Conservation (phyloP, 768 basidiomycete genomes). For the Boletus insuetus region DNA sequence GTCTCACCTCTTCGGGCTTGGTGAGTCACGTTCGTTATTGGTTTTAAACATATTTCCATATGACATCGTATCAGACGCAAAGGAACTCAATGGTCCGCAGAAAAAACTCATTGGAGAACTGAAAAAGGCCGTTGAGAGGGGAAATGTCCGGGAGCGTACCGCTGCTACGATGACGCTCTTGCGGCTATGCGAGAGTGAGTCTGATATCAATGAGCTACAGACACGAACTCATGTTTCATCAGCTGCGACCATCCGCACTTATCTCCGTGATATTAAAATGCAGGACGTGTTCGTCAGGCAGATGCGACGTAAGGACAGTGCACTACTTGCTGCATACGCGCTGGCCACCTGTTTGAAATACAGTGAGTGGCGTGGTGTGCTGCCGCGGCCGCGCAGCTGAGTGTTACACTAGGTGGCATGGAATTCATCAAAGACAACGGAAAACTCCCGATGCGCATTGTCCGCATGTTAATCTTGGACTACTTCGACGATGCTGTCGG, state of each 20-base stretch:
- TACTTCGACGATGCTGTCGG: constrained; percentile 25
- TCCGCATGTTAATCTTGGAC: constrained; percentile 19
- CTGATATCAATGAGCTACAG: background rate
- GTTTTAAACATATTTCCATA: background rate
- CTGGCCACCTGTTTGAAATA: constrained; percentile 13
- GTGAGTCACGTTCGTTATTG: background rate
- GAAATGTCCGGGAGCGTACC: background rate
- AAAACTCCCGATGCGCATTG: constrained; percentile 10
- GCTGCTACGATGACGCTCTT: background rate
- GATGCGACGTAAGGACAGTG: constrained; percentile 3
- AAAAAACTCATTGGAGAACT: background rate
- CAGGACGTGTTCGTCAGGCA: constrained; percentile 9
- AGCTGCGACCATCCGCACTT: constrained; percentile 2
- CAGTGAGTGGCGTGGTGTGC: constrained; percentile 2
- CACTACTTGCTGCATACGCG: constrained; percentile 21
- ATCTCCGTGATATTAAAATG: constrained; percentile 4
- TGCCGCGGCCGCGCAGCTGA: background rate
- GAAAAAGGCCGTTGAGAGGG: background rate
- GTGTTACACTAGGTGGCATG: constrained; percentile 12
- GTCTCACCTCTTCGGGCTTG: background rate
- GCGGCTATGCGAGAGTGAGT: background rate
- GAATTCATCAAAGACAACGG: constrained; percentile 2
- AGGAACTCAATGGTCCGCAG: background rate
- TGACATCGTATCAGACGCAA: background rate
- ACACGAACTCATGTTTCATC: background rate